phyloP scores from a whole-genome alignment of 2,329 filamentous ascomycete species.

The Graphilbum ipis-grandicollis region DNA sequence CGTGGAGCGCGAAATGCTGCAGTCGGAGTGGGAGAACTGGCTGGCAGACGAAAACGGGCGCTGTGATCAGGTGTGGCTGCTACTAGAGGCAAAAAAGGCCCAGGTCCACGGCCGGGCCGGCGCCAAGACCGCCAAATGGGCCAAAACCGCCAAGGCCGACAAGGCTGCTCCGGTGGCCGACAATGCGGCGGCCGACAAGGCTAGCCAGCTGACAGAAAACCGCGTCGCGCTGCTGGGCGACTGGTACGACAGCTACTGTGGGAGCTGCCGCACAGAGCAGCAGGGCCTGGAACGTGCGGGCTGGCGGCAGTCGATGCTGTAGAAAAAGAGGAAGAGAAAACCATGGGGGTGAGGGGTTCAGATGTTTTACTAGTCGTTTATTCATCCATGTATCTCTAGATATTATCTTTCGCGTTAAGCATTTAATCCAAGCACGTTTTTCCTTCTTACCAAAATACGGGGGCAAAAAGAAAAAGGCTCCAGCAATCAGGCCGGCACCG shows the following conservation, averaged over 20 bases:
- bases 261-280: conserved; percentile 34
- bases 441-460: no score
- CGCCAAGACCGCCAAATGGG: neutral
- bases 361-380: no score
- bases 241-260: conserved; percentile 38
- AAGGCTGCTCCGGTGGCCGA: no score
- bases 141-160: conserved; percentile 1
- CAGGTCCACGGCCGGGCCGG: neutral
- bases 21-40: conserved; percentile 90
- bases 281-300: conserved; percentile 8
- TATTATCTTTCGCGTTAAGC: no score
- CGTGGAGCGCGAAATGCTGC: conserved; percentile 71
- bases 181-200: conserved; percentile 5
- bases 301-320: conserved; percentile 6
- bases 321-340: neutral
- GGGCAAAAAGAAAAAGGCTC: no score
- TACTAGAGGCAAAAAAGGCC: conserved; percentile 19
- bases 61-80: conserved; percentile 44
- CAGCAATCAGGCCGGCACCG: no score
- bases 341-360: no score
- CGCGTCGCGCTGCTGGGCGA: conserved; percentile 20
- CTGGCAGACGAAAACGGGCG: conserved; percentile 59
- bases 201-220: conserved; percentile 13
- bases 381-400: no score
- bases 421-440: no score